Evolutionary conservation across 106 monocot species (phyloP).

Genomic region (Platanthera guangdongensis): DNA sequence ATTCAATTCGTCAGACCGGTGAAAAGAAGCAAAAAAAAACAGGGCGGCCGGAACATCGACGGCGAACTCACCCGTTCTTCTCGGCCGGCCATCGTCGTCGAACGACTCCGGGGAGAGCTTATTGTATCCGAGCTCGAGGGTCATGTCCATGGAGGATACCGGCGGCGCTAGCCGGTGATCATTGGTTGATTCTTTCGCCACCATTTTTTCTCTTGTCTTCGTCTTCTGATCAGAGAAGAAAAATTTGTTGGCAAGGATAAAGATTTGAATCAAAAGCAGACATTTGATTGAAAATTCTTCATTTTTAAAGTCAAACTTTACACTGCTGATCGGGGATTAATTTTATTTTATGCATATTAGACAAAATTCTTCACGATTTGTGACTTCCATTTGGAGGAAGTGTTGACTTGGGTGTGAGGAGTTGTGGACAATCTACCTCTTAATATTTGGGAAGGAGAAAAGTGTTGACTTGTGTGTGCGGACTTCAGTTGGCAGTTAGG

Average conservation of each 20-base stretch:
- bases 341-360: too few relatives aligned
- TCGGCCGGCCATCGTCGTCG: conserved; percentile 42
- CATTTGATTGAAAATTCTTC: neutral
- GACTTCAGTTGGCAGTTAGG: too few relatives aligned
- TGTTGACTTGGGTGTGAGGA: too few relatives aligned
- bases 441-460: too few relatives aligned
- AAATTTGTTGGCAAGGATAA: too few relatives aligned
- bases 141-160: neutral
- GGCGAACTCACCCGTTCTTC: conserved; percentile 25
- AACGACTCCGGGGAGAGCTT: conserved; percentile 5
- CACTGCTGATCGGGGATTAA: too few relatives aligned
- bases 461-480: too few relatives aligned
- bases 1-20: too few relatives aligned
- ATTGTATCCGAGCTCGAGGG: conserved; percentile 9
- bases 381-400: too few relatives aligned
- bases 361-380: too few relatives aligned
- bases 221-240: neutral
- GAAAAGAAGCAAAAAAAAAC: neutral
- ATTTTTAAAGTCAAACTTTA: too few relatives aligned
- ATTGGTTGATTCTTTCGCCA: neutral
- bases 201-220: neutral
- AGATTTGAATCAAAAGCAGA: neutral
- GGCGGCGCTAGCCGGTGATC: neutral
- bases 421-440: too few relatives aligned
- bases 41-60: neutral